Base-by-base conservation (phyloP, 345 rosid genomes). In the Pistacia atlantica region DNA sequence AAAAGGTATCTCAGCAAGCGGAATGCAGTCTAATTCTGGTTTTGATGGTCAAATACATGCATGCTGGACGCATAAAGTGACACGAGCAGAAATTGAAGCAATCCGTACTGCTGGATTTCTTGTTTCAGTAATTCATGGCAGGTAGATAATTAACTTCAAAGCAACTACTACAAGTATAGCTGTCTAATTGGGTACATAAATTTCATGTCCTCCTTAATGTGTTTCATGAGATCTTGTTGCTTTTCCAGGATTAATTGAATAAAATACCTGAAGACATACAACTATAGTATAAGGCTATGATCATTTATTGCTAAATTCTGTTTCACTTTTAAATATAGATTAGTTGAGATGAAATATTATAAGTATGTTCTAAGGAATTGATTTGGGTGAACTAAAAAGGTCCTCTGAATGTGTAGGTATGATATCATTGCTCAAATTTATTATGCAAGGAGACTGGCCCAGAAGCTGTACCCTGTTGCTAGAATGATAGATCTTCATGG, bases 401-500 rank as follows among this genome's bases (percentile, higher is more conserved):
- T 75, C 52, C 67, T 63, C n/a, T 71, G 28, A 55, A 77, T 84
- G 57, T 66, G 76, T 69, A 96, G 99, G 86, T 84, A 88, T 74
- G 99, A 96, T 80, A 85, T 96, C 78, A 94, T 96, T 83, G 99
- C 99, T 49, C 99, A 90, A 80, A 85, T 96, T 70, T 87, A 80
- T 82, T 71, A 96, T 75, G 98, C 97, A 66, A 92, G 84, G 84
- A 91, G 88, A 77, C 91, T 96, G 51, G 98, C 99, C 35, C 84
- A 87, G 85, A 94, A 83, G 85, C 85, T 96, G 72, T 83, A 89
- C 67, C 99, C 99, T 2, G 83, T 78, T 48, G 93, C 99, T 65
- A 94, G 89, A 83, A 92, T 96, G 98, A 83, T 94, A 68, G 98
- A 96, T 79, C 95, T 96, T 80, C 95, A 88, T 65, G 99, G 99